phyloP scores from a whole-genome alignment of 2,329 filamentous ascomycete genomes.

The Sordariomycetes sp. region DNA sequence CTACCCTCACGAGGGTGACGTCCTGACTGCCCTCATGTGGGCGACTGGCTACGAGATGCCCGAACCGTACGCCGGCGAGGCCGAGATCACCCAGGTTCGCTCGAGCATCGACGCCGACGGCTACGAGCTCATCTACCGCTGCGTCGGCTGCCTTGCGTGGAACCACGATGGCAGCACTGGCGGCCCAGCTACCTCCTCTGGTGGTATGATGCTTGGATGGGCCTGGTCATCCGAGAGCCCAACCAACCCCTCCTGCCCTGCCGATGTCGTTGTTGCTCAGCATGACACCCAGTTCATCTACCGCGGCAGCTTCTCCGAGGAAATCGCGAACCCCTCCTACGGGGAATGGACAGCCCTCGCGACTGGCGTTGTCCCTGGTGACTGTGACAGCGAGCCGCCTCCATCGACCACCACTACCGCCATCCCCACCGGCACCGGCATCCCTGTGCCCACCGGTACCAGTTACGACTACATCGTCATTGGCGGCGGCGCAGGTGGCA shows the following conservation, averaged over 20 bases:
- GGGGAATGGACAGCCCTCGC: conserved; percentile 32
- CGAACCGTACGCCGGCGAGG: conserved; percentile 49
- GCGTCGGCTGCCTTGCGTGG: conserved; percentile 47
- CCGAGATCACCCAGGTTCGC: conserved; percentile 51
- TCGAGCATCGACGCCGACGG: conserved; percentile 46
- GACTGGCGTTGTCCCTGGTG: conserved; percentile 26
- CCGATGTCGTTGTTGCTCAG: conserved; percentile 36
- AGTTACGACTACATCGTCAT: conserved; percentile 56
- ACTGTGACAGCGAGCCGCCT: conserved; percentile 18
- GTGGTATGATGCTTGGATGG: conserved; percentile 43
- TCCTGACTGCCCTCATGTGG: conserved; percentile 50
- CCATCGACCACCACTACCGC: conserved; percentile 17
- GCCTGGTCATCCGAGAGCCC: conserved; percentile 38
- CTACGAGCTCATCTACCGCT: conserved; percentile 58
- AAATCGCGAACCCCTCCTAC: conserved; percentile 29
- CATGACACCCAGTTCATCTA: conserved; percentile 46
- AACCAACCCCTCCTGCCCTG: conserved; percentile 28
- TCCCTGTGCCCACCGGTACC: conserved; percentile 17
- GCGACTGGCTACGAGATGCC: conserved; percentile 51
- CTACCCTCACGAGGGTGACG: conserved; percentile 42
- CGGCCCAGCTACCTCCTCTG: conserved; percentile 32
- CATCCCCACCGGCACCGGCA: conserved; percentile 12
- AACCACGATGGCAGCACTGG: conserved; percentile 35
- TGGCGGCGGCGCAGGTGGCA: conserved; percentile 53
- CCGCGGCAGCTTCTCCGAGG: conserved; percentile 28